These are phyloP conservation scores for Ophiostoma sp. DNA, from an alignment of 2,329 filamentous ascomycete genomes.

Conservation along the genomic window DNA sequence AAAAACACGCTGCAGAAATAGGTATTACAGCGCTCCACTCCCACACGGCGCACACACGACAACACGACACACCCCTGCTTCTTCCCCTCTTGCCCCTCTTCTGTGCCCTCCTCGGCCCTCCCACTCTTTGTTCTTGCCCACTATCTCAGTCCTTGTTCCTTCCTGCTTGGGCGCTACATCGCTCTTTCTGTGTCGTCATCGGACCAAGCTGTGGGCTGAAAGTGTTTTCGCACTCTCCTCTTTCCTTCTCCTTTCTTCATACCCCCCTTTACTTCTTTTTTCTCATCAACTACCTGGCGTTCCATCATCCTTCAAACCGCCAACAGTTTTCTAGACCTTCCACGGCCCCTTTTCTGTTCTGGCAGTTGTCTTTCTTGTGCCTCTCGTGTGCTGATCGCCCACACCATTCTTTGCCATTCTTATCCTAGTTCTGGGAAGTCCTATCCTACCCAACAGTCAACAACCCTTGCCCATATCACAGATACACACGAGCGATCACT, in stretches of 20 bases:
- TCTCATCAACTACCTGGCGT: background rate
- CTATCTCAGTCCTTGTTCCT: background rate
- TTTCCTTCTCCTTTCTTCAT: background rate
- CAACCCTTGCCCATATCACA: background rate
- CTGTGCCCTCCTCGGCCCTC: background rate
- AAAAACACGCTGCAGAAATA: background rate
- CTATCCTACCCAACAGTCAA: background rate
- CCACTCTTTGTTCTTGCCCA: constrained; percentile 19
- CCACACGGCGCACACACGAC: background rate
- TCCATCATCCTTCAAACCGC: background rate
- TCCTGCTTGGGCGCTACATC: constrained; percentile 12
- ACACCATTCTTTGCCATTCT: background rate
- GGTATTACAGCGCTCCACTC: background rate
- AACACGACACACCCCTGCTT: constrained; percentile 13
- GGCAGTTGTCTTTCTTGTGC: background rate
- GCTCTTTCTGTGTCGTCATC: constrained; percentile 24
- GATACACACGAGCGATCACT: background rate
- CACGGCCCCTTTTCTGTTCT: background rate
- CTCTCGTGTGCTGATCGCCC: background rate
- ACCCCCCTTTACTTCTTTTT: background rate
- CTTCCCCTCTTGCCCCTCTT: background rate
- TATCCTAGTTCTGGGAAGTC: background rate
- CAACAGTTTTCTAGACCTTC: background rate
- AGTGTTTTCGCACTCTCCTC: background rate
- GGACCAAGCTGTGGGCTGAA: constrained; percentile 1